Percentiles rank a stretch among this genome's conserved stretches.
These are phyloP conservation scores for Beta lomatogona DNA, from an alignment of 179 eudicot species.

Conservation along the genomic window DNA sequence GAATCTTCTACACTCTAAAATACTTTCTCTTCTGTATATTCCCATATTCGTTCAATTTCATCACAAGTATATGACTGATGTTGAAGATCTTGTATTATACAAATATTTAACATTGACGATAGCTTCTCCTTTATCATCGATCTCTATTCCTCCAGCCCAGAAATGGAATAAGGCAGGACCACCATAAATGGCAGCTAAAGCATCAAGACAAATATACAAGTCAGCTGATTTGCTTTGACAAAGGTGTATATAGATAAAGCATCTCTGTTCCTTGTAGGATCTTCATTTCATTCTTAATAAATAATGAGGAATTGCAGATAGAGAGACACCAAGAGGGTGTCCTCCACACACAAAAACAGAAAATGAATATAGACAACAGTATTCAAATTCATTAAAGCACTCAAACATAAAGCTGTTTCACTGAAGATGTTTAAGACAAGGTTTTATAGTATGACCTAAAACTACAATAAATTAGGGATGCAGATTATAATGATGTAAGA, in stretches of 20 bases:
- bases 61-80: neutral
- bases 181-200: no score
- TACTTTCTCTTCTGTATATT: neutral
- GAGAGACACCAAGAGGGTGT: neutral
- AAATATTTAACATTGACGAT: no score
- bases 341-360: neutral
- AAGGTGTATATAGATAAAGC: no score
- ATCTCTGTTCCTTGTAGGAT: neutral
- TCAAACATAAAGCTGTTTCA: neutral
- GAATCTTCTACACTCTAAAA: neutral
- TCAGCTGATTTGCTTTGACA: no score
- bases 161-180: no score
- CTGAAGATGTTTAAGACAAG: neutral
- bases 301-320: neutral
- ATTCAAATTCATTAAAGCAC: neutral
- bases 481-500: neutral
- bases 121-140: no score
- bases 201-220: no score
- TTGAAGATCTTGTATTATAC: neutral
- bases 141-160: no score
- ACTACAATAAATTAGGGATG: neutral
- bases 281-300: neutral
- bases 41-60: neutral
- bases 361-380: neutral
- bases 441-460: neutral